Evolutionary conservation across 2,329 filamentous ascomycete species (phyloP).

Genomic region (Daldinia sp.): DNA sequence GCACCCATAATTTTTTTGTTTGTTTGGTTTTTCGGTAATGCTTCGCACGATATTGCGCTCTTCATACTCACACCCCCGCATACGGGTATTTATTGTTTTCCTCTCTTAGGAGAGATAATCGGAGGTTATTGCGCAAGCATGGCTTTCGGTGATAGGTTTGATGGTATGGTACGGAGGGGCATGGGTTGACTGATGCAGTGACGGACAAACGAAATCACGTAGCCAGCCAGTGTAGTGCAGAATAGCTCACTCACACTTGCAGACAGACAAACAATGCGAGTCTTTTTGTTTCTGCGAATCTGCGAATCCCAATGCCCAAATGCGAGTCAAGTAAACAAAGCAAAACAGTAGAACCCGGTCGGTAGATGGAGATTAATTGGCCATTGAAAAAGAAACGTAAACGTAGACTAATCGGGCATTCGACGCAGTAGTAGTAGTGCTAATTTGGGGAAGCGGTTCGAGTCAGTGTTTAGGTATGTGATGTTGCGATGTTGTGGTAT

Average conservation of each 20-base stretch:
- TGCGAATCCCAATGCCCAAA: no score
- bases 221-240: neutral
- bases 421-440: neutral
- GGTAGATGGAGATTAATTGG: neutral
- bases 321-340: neutral
- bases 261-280: neutral
- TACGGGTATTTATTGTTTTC: neutral
- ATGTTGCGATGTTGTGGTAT: neutral
- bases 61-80: neutral
- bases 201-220: neutral
- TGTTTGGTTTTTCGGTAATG: neutral
- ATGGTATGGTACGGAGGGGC: neutral
- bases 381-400: neutral
- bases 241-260: neutral
- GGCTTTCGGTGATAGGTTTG: neutral
- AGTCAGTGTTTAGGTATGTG: neutral
- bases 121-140: neutral
- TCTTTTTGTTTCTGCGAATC: neutral
- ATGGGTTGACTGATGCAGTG: neutral
- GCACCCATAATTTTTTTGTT: constrained; percentile 10
- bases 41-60: constrained; percentile 4
- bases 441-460: no score
- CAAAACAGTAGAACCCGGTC: neutral
- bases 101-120: neutral
- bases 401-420: neutral